A percentile compares a stretch with the other conserved stretches of the same genome.
Evolutionary conservation across 2,329 filamentous ascomycete genomes (phyloP).

Genomic region (Apiospora kogelbergensis): DNA sequence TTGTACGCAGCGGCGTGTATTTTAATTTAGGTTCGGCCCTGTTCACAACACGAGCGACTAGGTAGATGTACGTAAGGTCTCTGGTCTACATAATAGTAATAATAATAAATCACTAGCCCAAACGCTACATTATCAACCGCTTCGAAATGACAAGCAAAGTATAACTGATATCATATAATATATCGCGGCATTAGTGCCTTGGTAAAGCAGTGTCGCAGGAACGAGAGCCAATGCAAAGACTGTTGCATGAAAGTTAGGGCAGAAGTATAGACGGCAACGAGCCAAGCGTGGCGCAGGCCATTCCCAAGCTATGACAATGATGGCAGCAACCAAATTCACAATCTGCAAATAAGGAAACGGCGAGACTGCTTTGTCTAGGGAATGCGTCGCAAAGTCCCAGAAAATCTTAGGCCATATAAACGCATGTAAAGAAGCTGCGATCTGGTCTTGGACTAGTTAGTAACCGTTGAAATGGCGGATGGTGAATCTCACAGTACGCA

Average conservation of each 20-base stretch:
- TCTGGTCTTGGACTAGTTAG: neutral
- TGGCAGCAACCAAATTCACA: neutral
- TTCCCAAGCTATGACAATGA: neutral
- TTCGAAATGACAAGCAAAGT: neutral
- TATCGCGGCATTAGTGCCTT: neutral
- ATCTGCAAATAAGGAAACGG: neutral
- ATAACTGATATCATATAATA: neutral
- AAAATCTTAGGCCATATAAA: slow-evolving; percentile 4
- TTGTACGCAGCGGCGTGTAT: no score
- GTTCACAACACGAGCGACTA: neutral
- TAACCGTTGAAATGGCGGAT: neutral
- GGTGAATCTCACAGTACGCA: neutral
- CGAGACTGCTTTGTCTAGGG: neutral
- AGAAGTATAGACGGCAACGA: neutral
- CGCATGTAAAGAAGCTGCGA: neutral
- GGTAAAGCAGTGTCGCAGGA: neutral
- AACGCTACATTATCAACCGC: no score
- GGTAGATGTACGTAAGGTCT: neutral
- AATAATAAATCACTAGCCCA: no score
- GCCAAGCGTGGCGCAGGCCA: neutral
- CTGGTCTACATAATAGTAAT: neutral
- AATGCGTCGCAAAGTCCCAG: neutral
- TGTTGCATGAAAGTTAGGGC: neutral
- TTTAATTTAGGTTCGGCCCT: no score
- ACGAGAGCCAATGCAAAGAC: neutral